Evolutionary conservation across 73 alveolate genomes (phyloP).

Genomic region (Tetrahymena malaccensis): DNA sequence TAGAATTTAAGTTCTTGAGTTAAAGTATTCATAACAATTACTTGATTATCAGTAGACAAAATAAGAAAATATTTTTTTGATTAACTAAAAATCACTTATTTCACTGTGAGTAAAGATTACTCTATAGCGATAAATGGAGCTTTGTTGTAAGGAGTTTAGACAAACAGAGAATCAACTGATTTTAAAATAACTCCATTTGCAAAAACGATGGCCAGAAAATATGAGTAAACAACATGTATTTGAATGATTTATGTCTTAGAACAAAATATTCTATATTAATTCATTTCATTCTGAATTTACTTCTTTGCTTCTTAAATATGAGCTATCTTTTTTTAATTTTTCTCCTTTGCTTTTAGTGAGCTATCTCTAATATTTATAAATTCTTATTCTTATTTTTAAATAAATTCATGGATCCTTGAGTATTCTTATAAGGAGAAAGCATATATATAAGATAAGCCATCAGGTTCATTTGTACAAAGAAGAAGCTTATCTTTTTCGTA

Average conservation of each 20-base stretch:
- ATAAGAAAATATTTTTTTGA: not conserved
- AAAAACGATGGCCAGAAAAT: not conserved
- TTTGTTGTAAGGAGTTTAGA: not conserved
- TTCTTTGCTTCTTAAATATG: not conserved
- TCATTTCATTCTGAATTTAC: not conserved
- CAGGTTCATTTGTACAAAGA: not conserved
- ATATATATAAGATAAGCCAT: not conserved
- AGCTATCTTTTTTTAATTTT: not conserved
- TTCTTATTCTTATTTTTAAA: not conserved
- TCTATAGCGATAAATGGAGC: not conserved
- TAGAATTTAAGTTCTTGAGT: not conserved
- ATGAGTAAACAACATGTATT: not conserved
- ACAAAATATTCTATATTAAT: not conserved
- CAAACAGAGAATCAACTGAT: not conserved
- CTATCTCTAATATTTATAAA: not conserved
- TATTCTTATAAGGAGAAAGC: not conserved
- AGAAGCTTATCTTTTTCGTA: not conserved
- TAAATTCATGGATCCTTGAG: not conserved
- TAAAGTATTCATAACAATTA: not conserved
- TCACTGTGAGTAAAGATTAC: not conserved
- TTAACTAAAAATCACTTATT: not conserved
- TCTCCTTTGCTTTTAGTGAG: not conserved
- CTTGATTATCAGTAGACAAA: not conserved
- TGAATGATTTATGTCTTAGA: not conserved
- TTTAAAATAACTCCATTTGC: not conserved